These are phyloP conservation scores for Penicillium chermesinum DNA, from an alignment of 495 filamentous ascomycete genomes.

Conservation along the genomic window DNA sequence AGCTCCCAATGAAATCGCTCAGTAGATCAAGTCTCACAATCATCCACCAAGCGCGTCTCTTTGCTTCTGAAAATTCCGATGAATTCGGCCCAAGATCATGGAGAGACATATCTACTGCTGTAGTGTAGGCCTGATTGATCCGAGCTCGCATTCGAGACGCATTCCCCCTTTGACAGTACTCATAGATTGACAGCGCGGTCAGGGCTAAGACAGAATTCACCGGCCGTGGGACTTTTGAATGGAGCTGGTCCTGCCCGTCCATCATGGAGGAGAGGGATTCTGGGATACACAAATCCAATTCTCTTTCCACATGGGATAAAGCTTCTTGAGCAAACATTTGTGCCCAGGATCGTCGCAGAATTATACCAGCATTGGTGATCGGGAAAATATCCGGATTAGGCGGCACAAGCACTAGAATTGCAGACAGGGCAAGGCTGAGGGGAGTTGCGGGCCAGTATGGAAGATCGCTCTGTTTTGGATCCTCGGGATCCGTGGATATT, in stretches of 20 bases:
- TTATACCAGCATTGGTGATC: constrained; percentile 24
- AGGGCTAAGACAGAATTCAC: constrained; percentile 47
- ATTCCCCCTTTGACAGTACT: constrained; percentile 52
- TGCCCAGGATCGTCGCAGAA: constrained; percentile 42
- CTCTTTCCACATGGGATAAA: constrained; percentile 40
- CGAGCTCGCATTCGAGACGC: constrained; percentile 47
- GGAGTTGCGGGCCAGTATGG: constrained; percentile 39
- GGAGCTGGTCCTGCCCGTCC: constrained; percentile 31
- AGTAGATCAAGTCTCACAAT: constrained; percentile 27
- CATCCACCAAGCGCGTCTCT: constrained; percentile 51
- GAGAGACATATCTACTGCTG: constrained; percentile 42
- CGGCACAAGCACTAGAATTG: constrained; percentile 46
- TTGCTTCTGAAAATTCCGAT: constrained; percentile 40
- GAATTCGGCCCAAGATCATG: constrained; percentile 29
- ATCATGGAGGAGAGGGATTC: constrained; percentile 18
- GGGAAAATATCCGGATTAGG: constrained; percentile 31
- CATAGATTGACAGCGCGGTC: constrained; percentile 45
- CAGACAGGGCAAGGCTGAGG: constrained; percentile 44
- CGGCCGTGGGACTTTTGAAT: constrained; percentile 37
- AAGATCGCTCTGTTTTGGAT: constrained; percentile 15
- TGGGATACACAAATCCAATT: constrained; percentile 42
- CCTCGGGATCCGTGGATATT: constrained; percentile 3
- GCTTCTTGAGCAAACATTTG: constrained; percentile 46
- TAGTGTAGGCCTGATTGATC: constrained; percentile 42
- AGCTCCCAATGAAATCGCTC: constrained; percentile 21